These are phyloP conservation scores for Pogostemon cablin DNA, from an alignment of 257 asterid genomes.

Conservation along the genomic window DNA sequence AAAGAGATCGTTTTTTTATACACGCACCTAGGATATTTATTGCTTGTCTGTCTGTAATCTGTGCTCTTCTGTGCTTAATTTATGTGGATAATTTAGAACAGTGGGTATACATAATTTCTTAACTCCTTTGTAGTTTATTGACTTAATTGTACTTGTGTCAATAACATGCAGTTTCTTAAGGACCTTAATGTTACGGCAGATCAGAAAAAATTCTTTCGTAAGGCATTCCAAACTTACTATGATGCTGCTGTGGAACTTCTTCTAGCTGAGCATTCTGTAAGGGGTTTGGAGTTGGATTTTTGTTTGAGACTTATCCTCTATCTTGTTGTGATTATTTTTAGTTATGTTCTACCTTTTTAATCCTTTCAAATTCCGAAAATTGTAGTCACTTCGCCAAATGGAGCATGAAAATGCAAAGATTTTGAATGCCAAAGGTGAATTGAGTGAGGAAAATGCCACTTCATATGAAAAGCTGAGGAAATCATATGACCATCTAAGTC, in stretches of 20 bases:
- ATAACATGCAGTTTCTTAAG: slow-evolving; percentile 68
- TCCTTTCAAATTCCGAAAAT: slow-evolving; percentile 23
- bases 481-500: slow-evolving; percentile 84
- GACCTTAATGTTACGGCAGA: slow-evolving; percentile 82
- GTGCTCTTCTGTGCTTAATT: slow-evolving; percentile 8
- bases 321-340: slow-evolving; percentile 18
- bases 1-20: neutral
- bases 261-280: slow-evolving; percentile 92
- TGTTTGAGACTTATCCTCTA: slow-evolving; percentile 26
- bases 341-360: slow-evolving; percentile 21
- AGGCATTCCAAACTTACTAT: slow-evolving; percentile 81
- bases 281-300: slow-evolving; percentile 34
- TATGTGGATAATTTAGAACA: slow-evolving; percentile 17
- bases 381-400: slow-evolving; percentile 93
- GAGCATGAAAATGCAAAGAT: slow-evolving; percentile 96
- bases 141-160: slow-evolving; percentile 34
- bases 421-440: slow-evolving; percentile 95
- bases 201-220: slow-evolving; percentile 73
- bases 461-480: slow-evolving; percentile 92
- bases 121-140: slow-evolving; percentile 11
- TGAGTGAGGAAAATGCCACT: slow-evolving; percentile 85
- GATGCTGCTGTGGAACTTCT: slow-evolving; percentile 87
- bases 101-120: neutral
- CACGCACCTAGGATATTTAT: neutral
- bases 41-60: slow-evolving; percentile 1